Base-by-base conservation (phyloP, 2,329 filamentous ascomycete genomes). In the Chalaropsis ovoidea region DNA sequence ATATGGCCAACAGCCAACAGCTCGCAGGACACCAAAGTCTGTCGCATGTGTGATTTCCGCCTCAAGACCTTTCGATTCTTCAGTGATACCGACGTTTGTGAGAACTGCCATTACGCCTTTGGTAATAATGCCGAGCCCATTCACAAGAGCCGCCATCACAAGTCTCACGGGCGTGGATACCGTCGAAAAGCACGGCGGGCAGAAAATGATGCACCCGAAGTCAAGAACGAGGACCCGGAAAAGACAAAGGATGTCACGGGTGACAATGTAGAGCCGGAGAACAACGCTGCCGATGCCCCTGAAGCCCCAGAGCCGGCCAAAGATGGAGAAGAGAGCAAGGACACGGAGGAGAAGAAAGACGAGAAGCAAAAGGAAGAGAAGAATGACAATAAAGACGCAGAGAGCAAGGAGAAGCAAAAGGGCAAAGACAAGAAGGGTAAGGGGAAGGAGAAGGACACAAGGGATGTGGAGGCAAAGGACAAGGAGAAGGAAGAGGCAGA, bases 21-120 rank as follows among this genome's bases (percentile, higher is more conserved):
- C 17, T 35, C 15, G 17, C 52, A 56, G 7, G 11, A 17, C 8
- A 56, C 27, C 13, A 56, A n/a, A 35, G 0, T 7, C 3, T 35
- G 52, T 2, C 13, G 13, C 3, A 11, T 13, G 13, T 56, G 52
- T 17, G 52, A 35, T 56, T 7, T 11, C 22, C 52, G 24, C 24
- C 3, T 56, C 3, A 56, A 56, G 11, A 17, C 24, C 22, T 56
- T 31, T 31, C 22, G n/a, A n/a, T 56, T 56, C 11, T 56, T 27
- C 27, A 15, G 15, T 2, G 15, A 8, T n/a, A 31, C 2, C 0
- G 7, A 47, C 24, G 6, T 62, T 43, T 62, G 61, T 6, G 61
- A 27, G 43, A 47, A 62, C 41, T 62, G 61, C 22, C 39, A 47
- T 15, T 24, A 35, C 43, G 42, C 61, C 8, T 62, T 62, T 62